Conservation (phyloP, 257 asterid genomes). For the Lithospermum erythrorhizon region DNA sequence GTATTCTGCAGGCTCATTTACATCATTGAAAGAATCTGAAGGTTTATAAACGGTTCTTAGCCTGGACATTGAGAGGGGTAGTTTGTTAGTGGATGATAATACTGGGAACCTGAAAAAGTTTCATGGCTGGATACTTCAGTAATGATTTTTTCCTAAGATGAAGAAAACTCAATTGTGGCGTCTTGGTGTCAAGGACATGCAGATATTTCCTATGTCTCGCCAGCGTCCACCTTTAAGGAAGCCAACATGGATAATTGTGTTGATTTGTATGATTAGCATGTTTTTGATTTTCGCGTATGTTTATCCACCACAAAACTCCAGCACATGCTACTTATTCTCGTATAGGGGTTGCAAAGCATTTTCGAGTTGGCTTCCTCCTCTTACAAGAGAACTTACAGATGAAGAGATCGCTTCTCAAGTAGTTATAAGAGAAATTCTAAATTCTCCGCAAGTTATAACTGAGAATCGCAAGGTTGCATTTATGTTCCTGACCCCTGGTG, state of each 20-base stretch:
- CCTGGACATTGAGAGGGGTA: not conserved
- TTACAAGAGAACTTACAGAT: slow-evolving; percentile 73
- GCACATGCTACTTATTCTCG: slow-evolving; percentile 81
- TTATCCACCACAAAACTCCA: slow-evolving; percentile 76
- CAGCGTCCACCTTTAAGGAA: slow-evolving; percentile 71
- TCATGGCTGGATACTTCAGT: slow-evolving; percentile 11
- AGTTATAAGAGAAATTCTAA: slow-evolving; percentile 72
- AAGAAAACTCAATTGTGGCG: slow-evolving; percentile 83
- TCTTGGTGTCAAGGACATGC: slow-evolving; percentile 75
- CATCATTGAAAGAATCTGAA: slow-evolving; percentile 9
- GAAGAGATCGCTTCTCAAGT: slow-evolving; percentile 80
- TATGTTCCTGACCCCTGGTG: slow-evolving; percentile 85
- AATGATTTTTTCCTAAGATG: slow-evolving; percentile 57
- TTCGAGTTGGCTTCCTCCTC: slow-evolving; percentile 81
- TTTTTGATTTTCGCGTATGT: slow-evolving; percentile 82
- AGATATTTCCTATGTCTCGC: slow-evolving; percentile 67
- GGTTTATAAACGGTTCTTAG: slow-evolving; percentile 6
- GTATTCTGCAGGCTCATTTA: slow-evolving; percentile 15
- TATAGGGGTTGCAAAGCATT: slow-evolving; percentile 64
- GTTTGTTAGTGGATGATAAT: slow-evolving; percentile 2
- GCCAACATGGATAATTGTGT: slow-evolving; percentile 88
- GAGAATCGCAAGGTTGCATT: slow-evolving; percentile 73
- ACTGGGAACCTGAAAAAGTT: not conserved
- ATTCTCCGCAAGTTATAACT: slow-evolving; percentile 37
- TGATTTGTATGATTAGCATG: slow-evolving; percentile 83